Evolutionary conservation across 2,329 filamentous ascomycete species (phyloP), one percentile per base, ranked within the genome.

Genomic region (Xenosphaeropsis pyriputrescens): DNA sequence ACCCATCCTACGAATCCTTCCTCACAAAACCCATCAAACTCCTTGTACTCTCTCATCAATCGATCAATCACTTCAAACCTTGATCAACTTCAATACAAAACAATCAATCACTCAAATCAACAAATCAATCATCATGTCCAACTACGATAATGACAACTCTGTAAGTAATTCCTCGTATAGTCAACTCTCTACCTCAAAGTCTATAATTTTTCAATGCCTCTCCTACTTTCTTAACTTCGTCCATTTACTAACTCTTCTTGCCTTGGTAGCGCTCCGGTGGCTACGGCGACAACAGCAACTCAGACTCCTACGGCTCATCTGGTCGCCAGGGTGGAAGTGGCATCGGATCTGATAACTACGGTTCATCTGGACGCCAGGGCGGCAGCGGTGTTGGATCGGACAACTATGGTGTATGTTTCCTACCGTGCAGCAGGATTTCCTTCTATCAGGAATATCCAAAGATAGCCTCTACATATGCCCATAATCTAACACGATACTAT

Each of bases 91-190:
- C 32, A 29, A 19, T 14, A 26, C 31, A 19, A 26, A 26, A 6
- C 4, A 26, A 26, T 9, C 4, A 26, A 6, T 9, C 22, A 26
- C 8, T 11, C 8, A 26, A 6, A 26, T n/a, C 33, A 15, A n/a
- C 38, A 29, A 32, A 15, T n/a, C 11, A 36, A 38, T 40, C 41
- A 51, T 42, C 40, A 55, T 55, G 52, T 55, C 51, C 47, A 50
- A 44, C 43, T 55, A 53, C 47, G 47, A 50, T 39, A 48, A 51
- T 42, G 42, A 50, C 37, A 50, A 50, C 44, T 37, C 40, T 31
- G 51, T 53, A 47, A 45, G 51, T 40, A 11, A 22, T 22, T 18
- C n/a, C 14, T 29, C 18, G 33, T 26, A 19, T 17, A 35, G 15
- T 9, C 8, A 3, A 26, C 7, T 3, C 8, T 26, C 22, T 26